Conservation (phyloP, 1,284 basidiomycete species). For the Leccinum subrobustum region DNA sequence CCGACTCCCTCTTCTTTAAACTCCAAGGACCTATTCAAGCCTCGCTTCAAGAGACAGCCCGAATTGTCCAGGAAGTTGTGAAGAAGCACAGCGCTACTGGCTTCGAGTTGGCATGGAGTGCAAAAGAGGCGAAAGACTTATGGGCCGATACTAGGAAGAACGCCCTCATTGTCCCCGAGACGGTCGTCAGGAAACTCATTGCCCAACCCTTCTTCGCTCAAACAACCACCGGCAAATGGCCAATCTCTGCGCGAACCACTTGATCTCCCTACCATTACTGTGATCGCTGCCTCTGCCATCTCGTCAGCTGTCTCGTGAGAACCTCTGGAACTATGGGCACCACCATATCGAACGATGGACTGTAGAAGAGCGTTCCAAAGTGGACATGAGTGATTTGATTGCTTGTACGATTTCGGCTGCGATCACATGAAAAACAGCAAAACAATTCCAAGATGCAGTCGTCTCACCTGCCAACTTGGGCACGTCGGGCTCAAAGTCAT, state of each 20-base stretch:
- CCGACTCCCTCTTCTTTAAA: constrained; percentile 85
- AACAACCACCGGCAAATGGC: not conserved
- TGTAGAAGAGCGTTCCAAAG: too few relatives aligned
- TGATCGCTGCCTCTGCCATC: constrained; percentile 11
- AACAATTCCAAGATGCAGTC: too few relatives aligned
- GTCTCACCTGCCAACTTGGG: too few relatives aligned
- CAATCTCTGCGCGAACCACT: not conserved
- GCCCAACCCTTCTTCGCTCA: constrained; percentile 1
- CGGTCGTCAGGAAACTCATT: constrained; percentile 30
- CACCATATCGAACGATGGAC: too few relatives aligned
- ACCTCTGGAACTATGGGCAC: too few relatives aligned
- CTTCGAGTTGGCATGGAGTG: constrained; percentile 67
- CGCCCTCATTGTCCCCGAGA: constrained; percentile 46
- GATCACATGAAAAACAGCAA: too few relatives aligned
- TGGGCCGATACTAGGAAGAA: constrained; percentile 85
- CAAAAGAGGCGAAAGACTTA: constrained; percentile 71
- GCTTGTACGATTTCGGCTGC: too few relatives aligned
- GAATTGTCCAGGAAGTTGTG: constrained; percentile 55
- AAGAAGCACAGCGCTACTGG: constrained; percentile 67
- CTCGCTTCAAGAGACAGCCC: constrained; percentile 64
- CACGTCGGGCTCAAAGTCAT: too few relatives aligned
- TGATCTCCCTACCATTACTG: constrained; percentile 22
- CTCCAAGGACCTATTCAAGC: constrained; percentile 71
- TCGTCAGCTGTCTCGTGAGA: constrained; percentile 3
- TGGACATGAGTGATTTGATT: too few relatives aligned